A percentile compares a stretch with the other conserved stretches of the same genome.
phyloP scores from a whole-genome alignment of 371 early-diverging fungal genomes.

The Capillidium heterosporum region DNA sequence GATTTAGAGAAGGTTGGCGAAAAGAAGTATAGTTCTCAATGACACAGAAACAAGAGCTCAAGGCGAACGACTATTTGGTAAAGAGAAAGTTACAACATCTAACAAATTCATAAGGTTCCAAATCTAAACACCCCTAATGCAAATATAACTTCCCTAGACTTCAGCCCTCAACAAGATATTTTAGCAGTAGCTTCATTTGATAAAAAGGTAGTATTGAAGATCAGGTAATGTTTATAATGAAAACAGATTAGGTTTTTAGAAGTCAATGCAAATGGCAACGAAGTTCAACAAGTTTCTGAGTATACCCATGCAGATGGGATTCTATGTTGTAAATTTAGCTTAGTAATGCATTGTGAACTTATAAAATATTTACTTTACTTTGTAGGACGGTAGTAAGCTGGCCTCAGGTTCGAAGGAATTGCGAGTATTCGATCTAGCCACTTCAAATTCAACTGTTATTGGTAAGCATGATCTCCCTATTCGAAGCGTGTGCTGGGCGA shows the following conservation, averaged over 20 bases:
- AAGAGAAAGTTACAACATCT: not conserved
- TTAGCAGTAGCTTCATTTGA: conserved; percentile 89
- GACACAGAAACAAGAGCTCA: too few species aligned
- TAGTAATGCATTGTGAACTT: conserved; percentile 32
- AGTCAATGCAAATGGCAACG: conserved; percentile 46
- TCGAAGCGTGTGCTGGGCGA: conserved; percentile 37
- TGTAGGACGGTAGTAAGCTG: conserved; percentile 59
- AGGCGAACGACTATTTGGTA: too few species aligned
- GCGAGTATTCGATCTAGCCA: conserved; percentile 39
- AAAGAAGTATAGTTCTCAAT: too few species aligned
- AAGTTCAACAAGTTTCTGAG: conserved; percentile 45
- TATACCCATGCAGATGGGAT: conserved; percentile 74
- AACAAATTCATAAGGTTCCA: not conserved
- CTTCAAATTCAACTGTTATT: conserved; percentile 36
- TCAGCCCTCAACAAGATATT: conserved; percentile 26
- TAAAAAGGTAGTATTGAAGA: conserved; percentile 38
- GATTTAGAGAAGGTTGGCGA: too few species aligned
- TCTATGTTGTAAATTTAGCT: conserved; percentile 70
- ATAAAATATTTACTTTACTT: not conserved
- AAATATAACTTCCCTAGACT: not conserved
- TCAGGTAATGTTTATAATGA: not conserved
- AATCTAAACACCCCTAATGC: not conserved
- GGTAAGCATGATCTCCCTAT: conserved; percentile 58
- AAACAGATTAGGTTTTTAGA: conserved; percentile 76
- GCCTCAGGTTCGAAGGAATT: conserved; percentile 67